Evolutionary conservation across 148 eudicot species (phyloP).

Genomic region (Vaccinium macrocarpon): DNA sequence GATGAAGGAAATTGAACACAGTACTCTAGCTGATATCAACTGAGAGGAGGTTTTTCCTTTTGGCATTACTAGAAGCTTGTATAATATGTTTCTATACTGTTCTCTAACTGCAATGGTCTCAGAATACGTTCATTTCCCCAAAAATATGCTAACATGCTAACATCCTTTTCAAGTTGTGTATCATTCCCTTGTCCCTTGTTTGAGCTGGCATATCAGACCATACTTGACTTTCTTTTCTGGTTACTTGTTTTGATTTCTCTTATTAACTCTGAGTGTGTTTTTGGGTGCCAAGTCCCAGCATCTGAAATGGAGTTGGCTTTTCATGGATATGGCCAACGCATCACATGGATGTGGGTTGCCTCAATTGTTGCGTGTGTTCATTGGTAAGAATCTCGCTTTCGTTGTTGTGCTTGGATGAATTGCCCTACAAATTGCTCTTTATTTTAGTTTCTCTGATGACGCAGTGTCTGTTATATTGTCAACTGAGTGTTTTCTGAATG

Average conservation of each 20-base stretch:
- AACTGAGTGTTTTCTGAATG: background rate
- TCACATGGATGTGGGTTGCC: background rate
- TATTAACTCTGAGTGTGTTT: background rate
- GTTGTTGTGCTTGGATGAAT: constrained; percentile 4
- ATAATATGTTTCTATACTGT: background rate
- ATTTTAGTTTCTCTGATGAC: background rate
- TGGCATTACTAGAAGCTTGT: constrained; percentile 13
- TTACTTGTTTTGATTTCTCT: constrained; percentile 5
- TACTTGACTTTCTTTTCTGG: background rate
- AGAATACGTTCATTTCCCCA: background rate
- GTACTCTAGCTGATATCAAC: background rate
- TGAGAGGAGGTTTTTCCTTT: background rate
- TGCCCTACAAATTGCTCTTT: background rate
- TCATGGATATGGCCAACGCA: constrained; percentile 3
- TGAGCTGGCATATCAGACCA: background rate
- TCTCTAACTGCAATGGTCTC: constrained; percentile 1
- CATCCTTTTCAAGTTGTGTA: background rate
- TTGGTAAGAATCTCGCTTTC: background rate
- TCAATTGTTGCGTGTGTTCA: background rate
- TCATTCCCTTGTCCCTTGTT: constrained; percentile 6
- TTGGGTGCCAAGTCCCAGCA: constrained; percentile 9
- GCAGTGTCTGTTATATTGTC: background rate
- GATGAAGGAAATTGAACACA: constrained; percentile 11
- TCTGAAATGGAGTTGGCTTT: background rate
- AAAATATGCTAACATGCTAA: background rate